These are phyloP conservation scores for Penicillium coprophilum DNA, from an alignment of 495 filamentous ascomycete species.

Conservation along the genomic window DNA sequence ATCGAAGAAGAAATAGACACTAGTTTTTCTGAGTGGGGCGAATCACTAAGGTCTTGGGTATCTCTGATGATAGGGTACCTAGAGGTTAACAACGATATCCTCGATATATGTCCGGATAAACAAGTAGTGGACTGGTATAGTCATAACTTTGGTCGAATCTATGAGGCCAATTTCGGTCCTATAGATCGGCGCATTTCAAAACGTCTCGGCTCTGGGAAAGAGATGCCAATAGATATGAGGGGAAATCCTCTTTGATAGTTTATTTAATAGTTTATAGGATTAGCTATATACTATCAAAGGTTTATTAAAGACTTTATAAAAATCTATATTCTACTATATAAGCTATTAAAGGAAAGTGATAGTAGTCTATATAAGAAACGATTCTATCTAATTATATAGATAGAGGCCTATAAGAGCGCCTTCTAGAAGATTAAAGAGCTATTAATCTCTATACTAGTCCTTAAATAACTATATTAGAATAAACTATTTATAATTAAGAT, in stretches of 20 bases:
- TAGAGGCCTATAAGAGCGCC: too few species aligned
- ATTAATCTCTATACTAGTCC: background rate
- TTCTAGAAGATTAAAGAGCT: background rate
- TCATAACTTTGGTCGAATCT: conserved; percentile 8
- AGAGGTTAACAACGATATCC: conserved; percentile 7
- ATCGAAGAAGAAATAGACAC: conserved; percentile 1
- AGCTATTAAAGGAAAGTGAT: background rate
- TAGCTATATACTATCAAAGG: background rate
- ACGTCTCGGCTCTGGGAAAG: conserved; percentile 24
- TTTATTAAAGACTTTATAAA: background rate
- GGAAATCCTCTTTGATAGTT: conserved; percentile 20
- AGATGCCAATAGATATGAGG: conserved; percentile 25
- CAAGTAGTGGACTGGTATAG: conserved; percentile 22
- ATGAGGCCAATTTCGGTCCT: conserved; percentile 15
- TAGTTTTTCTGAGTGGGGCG: background rate
- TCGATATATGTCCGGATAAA: conserved; percentile 23
- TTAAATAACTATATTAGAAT: background rate
- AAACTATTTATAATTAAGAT: background rate
- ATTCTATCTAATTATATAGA: background rate
- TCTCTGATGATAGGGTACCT: background rate
- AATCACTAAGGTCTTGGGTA: background rate
- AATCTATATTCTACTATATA: background rate
- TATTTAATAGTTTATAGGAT: background rate
- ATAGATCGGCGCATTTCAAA: conserved; percentile 22
- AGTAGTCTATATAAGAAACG: background rate